Base-by-base conservation (phyloP, 805 yeast species). In the Saccharomycopsis fodiens region DNA sequence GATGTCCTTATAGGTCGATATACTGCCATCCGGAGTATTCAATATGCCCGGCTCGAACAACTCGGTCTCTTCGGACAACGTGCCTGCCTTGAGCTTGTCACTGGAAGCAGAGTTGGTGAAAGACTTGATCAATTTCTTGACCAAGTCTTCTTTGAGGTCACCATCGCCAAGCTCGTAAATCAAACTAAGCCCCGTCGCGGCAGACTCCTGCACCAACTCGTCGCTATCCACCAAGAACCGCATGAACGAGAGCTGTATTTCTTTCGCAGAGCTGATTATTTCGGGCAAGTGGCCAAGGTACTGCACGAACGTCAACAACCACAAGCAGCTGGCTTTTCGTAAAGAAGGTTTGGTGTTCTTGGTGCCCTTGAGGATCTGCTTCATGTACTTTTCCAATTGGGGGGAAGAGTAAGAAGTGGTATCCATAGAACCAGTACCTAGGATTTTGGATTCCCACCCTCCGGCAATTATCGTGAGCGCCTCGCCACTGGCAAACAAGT, bases 1-100 rank as follows among this genome's bases (percentile, higher is more conserved):
- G 25, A 91, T 85, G 62, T 91, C 98, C 56, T 83, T 85, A 60
- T 91, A 91, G 0, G 97, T 89, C 0, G 95, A 84, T 3, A 91
- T 79, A 0, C 95, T 84, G 1, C 91, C 88, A 51, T 85, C 93
- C 39, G 81, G 82, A 0, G 96, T 85, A 41, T 74, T 82, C 54
- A 91, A 63, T 3, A 77, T 70, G 32, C 95, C 96, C 1, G 85
- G 81, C 37, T 86, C 95, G 59, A 91, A 91, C 10, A 91, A 65
- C 58, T 87, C 77, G 0, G 97, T 88, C 0, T 87, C 96, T 13
- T 70, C 77, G 10, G 81, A 79, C 15, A 89, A 75, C 1, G 82
- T 67, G 1, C 95, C 95, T 3, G 88, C 68, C 2, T 73, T 59
- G 13, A 77, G 56, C 22, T 64, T 65, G 3, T 67, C 54, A 27